Percentiles rank a stretch among this genome's conserved stretches.
These are phyloP conservation scores for Adiantum capillusveneris DNA, from an alignment of 75 land plant genomes.

Conservation along the genomic window DNA sequence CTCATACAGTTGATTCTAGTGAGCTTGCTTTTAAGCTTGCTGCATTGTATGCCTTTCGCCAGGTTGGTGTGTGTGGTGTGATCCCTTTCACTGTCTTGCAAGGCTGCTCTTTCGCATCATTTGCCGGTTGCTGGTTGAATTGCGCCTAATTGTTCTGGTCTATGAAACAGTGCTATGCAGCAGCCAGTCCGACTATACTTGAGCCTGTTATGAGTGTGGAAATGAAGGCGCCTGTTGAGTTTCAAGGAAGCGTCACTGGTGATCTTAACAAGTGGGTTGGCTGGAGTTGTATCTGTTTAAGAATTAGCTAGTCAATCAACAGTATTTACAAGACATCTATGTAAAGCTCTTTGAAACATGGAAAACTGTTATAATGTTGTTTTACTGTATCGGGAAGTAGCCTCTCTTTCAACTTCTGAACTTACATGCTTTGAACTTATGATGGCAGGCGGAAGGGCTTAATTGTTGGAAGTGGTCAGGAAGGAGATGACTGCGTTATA, in stretches of 20 bases:
- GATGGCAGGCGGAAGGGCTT: slow-evolving; percentile 86
- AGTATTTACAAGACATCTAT: too few species aligned
- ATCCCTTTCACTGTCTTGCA: background rate
- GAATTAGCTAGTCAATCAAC: too few species aligned
- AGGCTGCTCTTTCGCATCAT: slow-evolving; percentile 1
- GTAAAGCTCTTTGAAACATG: too few species aligned
- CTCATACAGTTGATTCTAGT: slow-evolving; percentile 99
- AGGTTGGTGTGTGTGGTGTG: slow-evolving; percentile 36
- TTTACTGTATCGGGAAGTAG: too few species aligned
- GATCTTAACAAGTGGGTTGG: slow-evolving; percentile 86
- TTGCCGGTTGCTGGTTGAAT: slow-evolving; percentile 8
- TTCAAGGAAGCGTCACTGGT: slow-evolving; percentile 92
- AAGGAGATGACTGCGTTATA: slow-evolving; percentile 86
- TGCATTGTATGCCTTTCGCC: slow-evolving; percentile 93
- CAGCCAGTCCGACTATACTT: slow-evolving; percentile 82
- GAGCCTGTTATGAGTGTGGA: slow-evolving; percentile 98
- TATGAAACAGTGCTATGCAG: slow-evolving; percentile 90
- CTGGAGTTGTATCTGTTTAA: too few species aligned
- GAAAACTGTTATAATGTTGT: too few species aligned
- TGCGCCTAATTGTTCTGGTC: too few species aligned
- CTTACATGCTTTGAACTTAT: too few species aligned
- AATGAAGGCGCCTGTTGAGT: slow-evolving; percentile 84
- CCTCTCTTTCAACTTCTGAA: too few species aligned
- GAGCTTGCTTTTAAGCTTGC: slow-evolving; percentile 99
- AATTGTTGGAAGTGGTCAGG: slow-evolving; percentile 93